Percentiles rank a stretch among this genome's conserved stretches.
Conservation (phyloP, 139 green algal genomes). For the Chlorella vulgaris region DNA sequence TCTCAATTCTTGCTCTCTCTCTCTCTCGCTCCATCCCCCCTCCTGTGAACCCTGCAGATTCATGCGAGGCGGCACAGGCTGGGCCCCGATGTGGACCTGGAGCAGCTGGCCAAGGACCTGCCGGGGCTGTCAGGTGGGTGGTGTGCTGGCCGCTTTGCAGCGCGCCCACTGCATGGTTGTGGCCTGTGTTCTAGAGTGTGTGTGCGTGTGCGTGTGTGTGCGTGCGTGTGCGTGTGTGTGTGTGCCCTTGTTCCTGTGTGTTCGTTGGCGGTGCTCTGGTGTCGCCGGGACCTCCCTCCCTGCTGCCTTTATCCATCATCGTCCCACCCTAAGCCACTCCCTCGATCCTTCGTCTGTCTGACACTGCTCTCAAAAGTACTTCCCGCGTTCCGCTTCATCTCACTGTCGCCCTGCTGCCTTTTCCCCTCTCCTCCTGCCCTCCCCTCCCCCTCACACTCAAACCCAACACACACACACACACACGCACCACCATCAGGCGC, state of each 20-base stretch:
- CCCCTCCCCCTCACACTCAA: not conserved
- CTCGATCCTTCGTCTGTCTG: no score
- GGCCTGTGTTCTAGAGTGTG: no score
- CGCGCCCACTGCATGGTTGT: not conserved
- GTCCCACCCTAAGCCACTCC: not conserved
- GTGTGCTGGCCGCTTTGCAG: not conserved
- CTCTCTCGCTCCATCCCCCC: not conserved
- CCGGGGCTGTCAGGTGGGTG: conserved; percentile 76
- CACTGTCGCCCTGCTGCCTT: no score
- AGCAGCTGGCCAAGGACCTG: conserved; percentile 90
- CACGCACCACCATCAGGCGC: conserved; percentile 62
- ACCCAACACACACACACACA: not conserved
- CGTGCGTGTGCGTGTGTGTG: no score
- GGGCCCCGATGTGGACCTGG: conserved; percentile 81
- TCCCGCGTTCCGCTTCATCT: no score
- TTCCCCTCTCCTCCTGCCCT: not conserved
- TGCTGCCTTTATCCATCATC: not conserved
- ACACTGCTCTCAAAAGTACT: no score
- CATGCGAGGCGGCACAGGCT: conserved; percentile 70
- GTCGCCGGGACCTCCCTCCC: not conserved
- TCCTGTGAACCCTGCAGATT: conserved; percentile 7
- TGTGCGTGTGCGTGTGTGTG: no score
- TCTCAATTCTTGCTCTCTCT: no score
- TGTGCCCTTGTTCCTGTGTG: no score
- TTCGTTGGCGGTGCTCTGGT: no score